Evolutionary conservation across 169 alveolate genomes (phyloP).

Genomic region (Cyclospora cayetanensis): DNA sequence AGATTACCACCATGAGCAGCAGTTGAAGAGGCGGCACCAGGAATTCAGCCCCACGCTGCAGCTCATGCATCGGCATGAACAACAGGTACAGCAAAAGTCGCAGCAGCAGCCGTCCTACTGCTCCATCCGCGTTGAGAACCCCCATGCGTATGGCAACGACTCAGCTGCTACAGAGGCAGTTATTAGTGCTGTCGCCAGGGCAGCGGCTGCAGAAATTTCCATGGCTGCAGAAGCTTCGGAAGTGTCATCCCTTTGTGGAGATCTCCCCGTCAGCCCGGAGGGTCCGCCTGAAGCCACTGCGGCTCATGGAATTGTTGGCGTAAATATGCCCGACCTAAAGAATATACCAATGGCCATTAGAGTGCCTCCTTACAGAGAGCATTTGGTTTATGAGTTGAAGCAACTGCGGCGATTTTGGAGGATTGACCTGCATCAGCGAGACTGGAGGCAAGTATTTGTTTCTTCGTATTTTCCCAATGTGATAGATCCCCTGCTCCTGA

Average conservation of each 20-base stretch:
- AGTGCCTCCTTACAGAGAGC: conserved; percentile 50
- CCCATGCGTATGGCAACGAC: not conserved
- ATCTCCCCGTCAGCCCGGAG: not conserved
- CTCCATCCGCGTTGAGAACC: conserved; percentile 18
- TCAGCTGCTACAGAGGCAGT: conserved; percentile 42
- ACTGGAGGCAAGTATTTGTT: conserved; percentile 64
- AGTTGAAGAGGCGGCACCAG: too few relatives aligned
- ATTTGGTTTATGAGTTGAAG: conserved; percentile 35
- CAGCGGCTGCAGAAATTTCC: conserved; percentile 59
- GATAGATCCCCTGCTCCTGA: conserved; percentile 16
- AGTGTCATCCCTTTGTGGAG: not conserved
- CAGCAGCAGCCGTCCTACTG: conserved; percentile 18
- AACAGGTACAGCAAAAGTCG: not conserved
- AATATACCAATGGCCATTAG: conserved; percentile 32
- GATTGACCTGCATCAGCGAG: conserved; percentile 48
- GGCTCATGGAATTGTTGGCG: conserved; percentile 20
- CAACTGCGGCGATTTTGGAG: conserved; percentile 36
- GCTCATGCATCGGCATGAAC: too few relatives aligned
- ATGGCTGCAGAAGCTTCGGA: conserved; percentile 28
- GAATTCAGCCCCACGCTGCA: too few relatives aligned
- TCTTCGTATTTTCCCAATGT: conserved; percentile 36
- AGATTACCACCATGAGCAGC: not conserved
- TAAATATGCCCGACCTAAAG: conserved; percentile 16
- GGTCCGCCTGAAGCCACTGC: not conserved
- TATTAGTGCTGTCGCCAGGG: conserved; percentile 30